These are phyloP conservation scores for Linnemannia hyalina DNA, from an alignment of 192 early-diverging fungal genomes.

Conservation along the genomic window DNA sequence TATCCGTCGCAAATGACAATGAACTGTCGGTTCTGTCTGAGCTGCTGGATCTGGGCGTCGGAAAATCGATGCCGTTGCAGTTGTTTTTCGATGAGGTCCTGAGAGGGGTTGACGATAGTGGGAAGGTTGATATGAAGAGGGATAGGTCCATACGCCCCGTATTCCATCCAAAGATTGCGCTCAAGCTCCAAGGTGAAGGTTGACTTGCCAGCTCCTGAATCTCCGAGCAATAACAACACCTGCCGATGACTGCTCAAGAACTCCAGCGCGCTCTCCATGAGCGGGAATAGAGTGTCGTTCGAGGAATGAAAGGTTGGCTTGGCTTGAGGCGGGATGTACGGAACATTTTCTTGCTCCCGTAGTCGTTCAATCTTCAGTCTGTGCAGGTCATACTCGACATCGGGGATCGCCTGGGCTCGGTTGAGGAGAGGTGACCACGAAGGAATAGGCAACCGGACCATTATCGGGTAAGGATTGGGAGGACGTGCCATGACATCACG, in stretches of 20 bases:
- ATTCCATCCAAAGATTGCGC: not conserved
- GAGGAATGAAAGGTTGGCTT: too few relatives aligned
- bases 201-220: not conserved
- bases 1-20: constrained; percentile 3
- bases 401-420: too few relatives aligned
- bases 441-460: too few relatives aligned
- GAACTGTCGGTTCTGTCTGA: not conserved
- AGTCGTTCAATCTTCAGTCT: too few relatives aligned
- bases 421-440: too few relatives aligned
- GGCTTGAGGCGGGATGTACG: too few relatives aligned
- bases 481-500: too few relatives aligned
- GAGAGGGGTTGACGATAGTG: not conserved
- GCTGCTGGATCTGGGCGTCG: not conserved
- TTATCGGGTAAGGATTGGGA: too few relatives aligned
- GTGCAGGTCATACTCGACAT: too few relatives aligned
- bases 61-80: not conserved
- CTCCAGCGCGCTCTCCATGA: too few relatives aligned
- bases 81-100: not conserved
- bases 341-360: too few relatives aligned
- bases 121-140: constrained; percentile 1
- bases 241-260: not conserved
- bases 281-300: too few relatives aligned
- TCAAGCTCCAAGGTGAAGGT: not conserved
- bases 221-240: not conserved
- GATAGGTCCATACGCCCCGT: not conserved